These are phyloP conservation scores for Spatholobus suberectus DNA, from an alignment of 306 rosid species.

Conservation along the genomic window DNA sequence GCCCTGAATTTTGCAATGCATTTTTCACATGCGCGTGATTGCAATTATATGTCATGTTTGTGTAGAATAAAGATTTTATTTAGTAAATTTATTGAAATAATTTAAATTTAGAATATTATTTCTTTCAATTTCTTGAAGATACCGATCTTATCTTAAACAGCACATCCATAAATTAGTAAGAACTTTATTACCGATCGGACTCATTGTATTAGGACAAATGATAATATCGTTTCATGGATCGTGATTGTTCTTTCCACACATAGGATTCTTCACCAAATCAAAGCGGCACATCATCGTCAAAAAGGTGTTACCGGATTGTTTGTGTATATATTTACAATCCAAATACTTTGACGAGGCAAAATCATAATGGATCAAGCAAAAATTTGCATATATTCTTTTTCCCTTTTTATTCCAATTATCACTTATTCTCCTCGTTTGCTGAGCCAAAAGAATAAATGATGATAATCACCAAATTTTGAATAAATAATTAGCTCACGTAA, in stretches of 20 bases:
- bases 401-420: background rate
- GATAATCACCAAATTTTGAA: background rate
- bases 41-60: background rate
- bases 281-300: constrained; percentile 39
- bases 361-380: background rate
- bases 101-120: background rate
- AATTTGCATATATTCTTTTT: background rate
- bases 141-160: too few relatives aligned
- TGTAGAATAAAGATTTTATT: background rate
- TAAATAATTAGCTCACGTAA: background rate
- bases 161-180: background rate
- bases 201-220: background rate
- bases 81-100: background rate
- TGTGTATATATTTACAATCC: constrained; percentile 10
- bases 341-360: background rate
- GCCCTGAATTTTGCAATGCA: background rate
- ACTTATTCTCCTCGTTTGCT: constrained; percentile 36
- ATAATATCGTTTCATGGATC: background rate
- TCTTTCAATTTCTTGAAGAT: background rate
- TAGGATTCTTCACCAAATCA: constrained; percentile 50
- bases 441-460: constrained; percentile 13
- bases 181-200: background rate
- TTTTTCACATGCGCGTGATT: background rate
- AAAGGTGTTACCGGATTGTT: constrained; percentile 4
- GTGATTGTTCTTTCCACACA: constrained; percentile 21